These are phyloP conservation scores for Phascolomyces articulosus DNA, from an alignment of 371 early-diverging fungal genomes.

Conservation along the genomic window DNA sequence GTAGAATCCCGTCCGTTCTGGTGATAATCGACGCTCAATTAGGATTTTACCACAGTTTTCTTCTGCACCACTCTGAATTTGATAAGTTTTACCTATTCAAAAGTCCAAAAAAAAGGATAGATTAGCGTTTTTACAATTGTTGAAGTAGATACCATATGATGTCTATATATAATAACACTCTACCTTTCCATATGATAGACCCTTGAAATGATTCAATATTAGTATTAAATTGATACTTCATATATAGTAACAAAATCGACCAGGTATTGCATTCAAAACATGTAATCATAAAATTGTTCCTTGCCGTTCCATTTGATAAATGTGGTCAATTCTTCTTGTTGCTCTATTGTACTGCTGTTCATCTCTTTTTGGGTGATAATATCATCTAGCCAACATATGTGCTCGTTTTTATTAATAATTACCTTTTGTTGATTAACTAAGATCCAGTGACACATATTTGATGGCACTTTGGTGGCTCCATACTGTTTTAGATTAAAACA, in stretches of 20 bases:
- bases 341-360: background rate
- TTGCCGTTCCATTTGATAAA: background rate
- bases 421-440: background rate
- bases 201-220: background rate
- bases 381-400: background rate
- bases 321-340: background rate
- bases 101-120: background rate
- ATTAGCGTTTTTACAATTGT: background rate
- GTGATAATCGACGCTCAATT: background rate
- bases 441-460: background rate
- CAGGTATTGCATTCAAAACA: background rate
- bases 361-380: too few relatives aligned
- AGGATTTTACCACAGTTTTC: background rate
- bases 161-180: background rate
- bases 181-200: constrained; percentile 1
- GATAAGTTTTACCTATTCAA: background rate
- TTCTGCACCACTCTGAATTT: background rate
- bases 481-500: background rate
- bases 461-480: background rate
- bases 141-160: too few relatives aligned
- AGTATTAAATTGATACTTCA: background rate
- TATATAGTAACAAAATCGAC: background rate
- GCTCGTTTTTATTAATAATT: background rate
- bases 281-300: constrained; percentile 4
- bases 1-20: background rate